phyloP scores from a whole-genome alignment of 306 rosid genomes.

The Lathyrus oleraceus region DNA sequence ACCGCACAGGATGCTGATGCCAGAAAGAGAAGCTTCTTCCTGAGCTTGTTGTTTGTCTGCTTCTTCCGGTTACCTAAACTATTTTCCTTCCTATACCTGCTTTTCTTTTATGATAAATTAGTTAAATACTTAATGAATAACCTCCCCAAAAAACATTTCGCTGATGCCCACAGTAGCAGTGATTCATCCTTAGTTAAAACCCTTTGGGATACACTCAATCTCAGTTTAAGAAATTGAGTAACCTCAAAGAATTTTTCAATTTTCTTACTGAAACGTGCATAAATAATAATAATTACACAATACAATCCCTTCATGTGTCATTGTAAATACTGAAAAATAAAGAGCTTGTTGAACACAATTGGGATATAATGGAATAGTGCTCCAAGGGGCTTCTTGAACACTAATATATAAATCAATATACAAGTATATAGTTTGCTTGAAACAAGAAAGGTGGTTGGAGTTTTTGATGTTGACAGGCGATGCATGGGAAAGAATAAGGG shows the following conservation, averaged over 20 bases:
- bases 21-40: constrained; percentile 59
- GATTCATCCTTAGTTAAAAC: background rate
- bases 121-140: background rate
- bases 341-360: constrained; percentile 36
- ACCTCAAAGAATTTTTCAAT: background rate
- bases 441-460: constrained; percentile 38
- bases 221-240: background rate
- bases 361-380: constrained; percentile 37
- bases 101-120: constrained; percentile 10
- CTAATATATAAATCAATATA: constrained; percentile 9
- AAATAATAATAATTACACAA: background rate
- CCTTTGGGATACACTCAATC: background rate
- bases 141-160: background rate
- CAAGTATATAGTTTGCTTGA: constrained; percentile 30
- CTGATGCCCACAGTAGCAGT: background rate
- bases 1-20: constrained; percentile 41
- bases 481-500: constrained; percentile 45
- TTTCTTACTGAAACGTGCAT: background rate
- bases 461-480: constrained; percentile 44
- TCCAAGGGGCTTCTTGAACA: constrained; percentile 41
- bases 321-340: constrained; percentile 22
- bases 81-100: constrained; percentile 26
- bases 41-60: constrained; percentile 12
- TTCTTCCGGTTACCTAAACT: constrained; percentile 19
- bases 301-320: constrained; percentile 5